Percentiles rank a stretch among this genome's conserved stretches.
These are phyloP conservation scores for Schwanniomyces etchellsii DNA, from an alignment of 1,139 yeast species.

Conservation along the genomic window DNA sequence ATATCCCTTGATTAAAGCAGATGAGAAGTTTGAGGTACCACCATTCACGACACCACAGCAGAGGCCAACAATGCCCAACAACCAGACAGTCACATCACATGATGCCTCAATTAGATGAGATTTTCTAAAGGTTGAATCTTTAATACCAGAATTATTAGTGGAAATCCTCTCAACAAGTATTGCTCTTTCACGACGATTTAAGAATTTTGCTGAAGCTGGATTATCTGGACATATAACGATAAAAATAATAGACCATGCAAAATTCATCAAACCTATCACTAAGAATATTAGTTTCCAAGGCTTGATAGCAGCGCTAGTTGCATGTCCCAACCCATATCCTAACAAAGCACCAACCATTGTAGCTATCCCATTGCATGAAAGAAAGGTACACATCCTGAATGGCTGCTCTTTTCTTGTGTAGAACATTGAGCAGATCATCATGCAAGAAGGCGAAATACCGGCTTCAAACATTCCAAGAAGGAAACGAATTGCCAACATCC, in stretches of 20 bases:
- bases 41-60: constrained; percentile 24
- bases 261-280: constrained; percentile 40
- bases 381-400: constrained; percentile 23
- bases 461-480: constrained; percentile 31
- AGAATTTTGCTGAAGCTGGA: constrained; percentile 34
- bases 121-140: constrained; percentile 15
- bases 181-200: constrained; percentile 30
- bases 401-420: constrained; percentile 22
- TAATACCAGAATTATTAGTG: constrained; percentile 20
- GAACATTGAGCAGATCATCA: constrained; percentile 20
- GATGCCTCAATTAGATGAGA: constrained; percentile 19
- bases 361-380: constrained; percentile 24
- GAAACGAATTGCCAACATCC: constrained; percentile 28
- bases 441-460: constrained; percentile 35
- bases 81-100: constrained; percentile 22
- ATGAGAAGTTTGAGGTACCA: constrained; percentile 21
- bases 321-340: constrained; percentile 30
- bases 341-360: constrained; percentile 26
- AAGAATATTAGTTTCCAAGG: constrained; percentile 32
- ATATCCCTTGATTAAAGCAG: constrained; percentile 21
- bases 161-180: constrained; percentile 19
- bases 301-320: constrained; percentile 13
- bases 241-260: constrained; percentile 20
- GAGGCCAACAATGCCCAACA: constrained; percentile 19
- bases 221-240: constrained; percentile 32